Evolutionary conservation across 345 rosid species (phyloP).

Genomic region (Hypericum androsaemum): DNA sequence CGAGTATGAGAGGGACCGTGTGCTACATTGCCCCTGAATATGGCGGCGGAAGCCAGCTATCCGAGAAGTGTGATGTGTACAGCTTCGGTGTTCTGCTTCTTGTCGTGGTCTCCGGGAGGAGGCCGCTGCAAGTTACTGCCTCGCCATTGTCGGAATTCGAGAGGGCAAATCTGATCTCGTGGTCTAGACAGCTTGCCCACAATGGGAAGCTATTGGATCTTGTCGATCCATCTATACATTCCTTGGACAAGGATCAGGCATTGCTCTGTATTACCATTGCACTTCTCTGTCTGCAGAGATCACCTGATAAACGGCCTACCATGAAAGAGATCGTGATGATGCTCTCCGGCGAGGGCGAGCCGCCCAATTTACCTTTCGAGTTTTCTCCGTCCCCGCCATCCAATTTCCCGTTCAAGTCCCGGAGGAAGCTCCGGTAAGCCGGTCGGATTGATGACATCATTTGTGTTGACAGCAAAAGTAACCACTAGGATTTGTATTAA

Average conservation of each 20-base stretch:
- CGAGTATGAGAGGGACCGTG: slow-evolving; percentile 82
- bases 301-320: slow-evolving; percentile 1
- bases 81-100: slow-evolving; percentile 67
- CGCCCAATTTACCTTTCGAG: neutral
- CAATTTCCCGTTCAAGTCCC: slow-evolving; percentile 42
- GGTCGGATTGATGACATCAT: neutral
- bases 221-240: slow-evolving; percentile 51
- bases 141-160: slow-evolving; percentile 74
- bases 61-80: slow-evolving; percentile 69
- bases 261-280: slow-evolving; percentile 65
- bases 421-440: slow-evolving; percentile 35
- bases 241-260: slow-evolving; percentile 50
- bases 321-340: slow-evolving; percentile 1
- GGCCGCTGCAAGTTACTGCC: slow-evolving; percentile 66
- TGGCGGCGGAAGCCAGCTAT: slow-evolving; percentile 54
- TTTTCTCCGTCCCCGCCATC: neutral
- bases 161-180: slow-evolving; percentile 70
- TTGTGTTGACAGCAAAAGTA: slow-evolving; percentile 1
- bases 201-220: slow-evolving; percentile 60
- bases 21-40: slow-evolving; percentile 79
- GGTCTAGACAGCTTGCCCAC: slow-evolving; percentile 68
- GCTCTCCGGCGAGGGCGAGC: slow-evolving; percentile 3
- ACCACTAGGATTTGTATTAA: slow-evolving; percentile 28
- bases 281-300: neutral
- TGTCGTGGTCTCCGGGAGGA: slow-evolving; percentile 59